Percentiles rank a stretch among this genome's conserved stretches.
phyloP scores from a whole-genome alignment of 2,329 filamentous ascomycete species.

The Penicillium fuscoglaucum region DNA sequence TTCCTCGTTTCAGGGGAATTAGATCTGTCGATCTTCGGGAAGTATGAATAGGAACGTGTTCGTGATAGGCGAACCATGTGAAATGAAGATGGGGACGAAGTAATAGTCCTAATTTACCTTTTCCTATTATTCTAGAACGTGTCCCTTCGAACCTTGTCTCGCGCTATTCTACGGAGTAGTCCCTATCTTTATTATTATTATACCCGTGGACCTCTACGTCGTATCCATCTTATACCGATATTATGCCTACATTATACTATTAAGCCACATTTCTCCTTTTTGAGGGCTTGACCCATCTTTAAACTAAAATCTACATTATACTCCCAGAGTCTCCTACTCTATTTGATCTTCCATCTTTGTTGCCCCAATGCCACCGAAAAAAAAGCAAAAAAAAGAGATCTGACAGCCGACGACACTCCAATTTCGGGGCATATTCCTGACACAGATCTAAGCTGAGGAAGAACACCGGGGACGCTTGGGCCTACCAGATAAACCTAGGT shows the following conservation, averaged over 20 bases:
- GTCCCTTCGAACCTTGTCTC: not conserved
- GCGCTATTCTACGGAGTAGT: not conserved
- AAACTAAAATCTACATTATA: not conserved
- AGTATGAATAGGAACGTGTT: not conserved
- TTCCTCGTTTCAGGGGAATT: not conserved
- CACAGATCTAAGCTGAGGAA: conserved; percentile 4
- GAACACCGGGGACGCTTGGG: conserved; percentile 3
- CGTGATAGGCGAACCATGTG: not conserved
- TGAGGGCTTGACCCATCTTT: not conserved
- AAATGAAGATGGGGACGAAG: not conserved
- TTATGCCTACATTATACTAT: not conserved
- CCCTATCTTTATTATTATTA: too few species aligned
- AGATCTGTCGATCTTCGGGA: conserved; percentile 1
- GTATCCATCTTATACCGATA: not conserved
- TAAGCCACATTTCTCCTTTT: not conserved
- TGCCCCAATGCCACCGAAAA: not conserved
- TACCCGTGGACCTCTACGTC: too few species aligned
- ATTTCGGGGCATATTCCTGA: conserved; percentile 8
- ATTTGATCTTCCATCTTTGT: not conserved
- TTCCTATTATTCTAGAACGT: not conserved
- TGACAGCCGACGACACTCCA: not conserved
- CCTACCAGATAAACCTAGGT: not conserved
- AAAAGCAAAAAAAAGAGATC: not conserved
- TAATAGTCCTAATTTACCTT: not conserved
- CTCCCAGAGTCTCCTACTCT: not conserved